Percentiles rank a stretch among this genome's conserved stretches.
These are phyloP conservation scores for Microdochium bolleyi DNA, from an alignment of 2,329 filamentous ascomycete genomes.

Conservation along the genomic window DNA sequence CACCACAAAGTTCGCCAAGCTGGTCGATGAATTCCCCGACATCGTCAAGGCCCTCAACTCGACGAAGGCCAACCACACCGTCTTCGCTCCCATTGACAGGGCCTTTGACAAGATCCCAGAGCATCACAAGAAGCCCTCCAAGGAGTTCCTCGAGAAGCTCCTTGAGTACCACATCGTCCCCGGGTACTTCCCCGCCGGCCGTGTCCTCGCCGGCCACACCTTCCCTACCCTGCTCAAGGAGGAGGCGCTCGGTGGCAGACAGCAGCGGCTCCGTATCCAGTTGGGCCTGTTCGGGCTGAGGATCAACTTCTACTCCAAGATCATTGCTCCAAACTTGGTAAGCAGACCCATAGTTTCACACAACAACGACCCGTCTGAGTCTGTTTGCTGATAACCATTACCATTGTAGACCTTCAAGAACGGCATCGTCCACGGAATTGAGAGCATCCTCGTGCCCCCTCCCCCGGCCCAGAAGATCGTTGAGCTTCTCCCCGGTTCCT, in stretches of 20 bases:
- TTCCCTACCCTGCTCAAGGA: constrained; percentile 61
- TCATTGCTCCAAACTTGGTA: constrained; percentile 65
- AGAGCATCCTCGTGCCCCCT: constrained; percentile 70
- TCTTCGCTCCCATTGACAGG: constrained; percentile 72
- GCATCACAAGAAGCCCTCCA: constrained; percentile 50
- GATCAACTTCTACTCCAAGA: constrained; percentile 69
- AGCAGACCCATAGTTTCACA: constrained; percentile 13
- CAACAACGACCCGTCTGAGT: neutral
- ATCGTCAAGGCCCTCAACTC: constrained; percentile 68
- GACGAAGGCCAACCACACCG: constrained; percentile 66
- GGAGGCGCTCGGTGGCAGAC: constrained; percentile 49
- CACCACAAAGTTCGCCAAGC: constrained; percentile 67
- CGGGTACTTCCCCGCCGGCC: constrained; percentile 56
- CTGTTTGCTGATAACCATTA: neutral
- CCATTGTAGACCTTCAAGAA: constrained; percentile 40
- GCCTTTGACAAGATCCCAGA: constrained; percentile 61
- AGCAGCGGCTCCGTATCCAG: constrained; percentile 66
- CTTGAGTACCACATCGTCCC: constrained; percentile 69
- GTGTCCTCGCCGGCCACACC: constrained; percentile 64
- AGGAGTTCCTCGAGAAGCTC: constrained; percentile 61
- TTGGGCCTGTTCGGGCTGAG: constrained; percentile 54
- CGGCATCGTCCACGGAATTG: constrained; percentile 72
- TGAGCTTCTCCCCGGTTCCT: constrained; percentile 63
- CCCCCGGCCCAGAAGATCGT: constrained; percentile 43
- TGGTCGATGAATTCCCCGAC: constrained; percentile 66